These are phyloP conservation scores for Paxillus involutus DNA, from an alignment of 768 basidiomycete species.

Conservation along the genomic window DNA sequence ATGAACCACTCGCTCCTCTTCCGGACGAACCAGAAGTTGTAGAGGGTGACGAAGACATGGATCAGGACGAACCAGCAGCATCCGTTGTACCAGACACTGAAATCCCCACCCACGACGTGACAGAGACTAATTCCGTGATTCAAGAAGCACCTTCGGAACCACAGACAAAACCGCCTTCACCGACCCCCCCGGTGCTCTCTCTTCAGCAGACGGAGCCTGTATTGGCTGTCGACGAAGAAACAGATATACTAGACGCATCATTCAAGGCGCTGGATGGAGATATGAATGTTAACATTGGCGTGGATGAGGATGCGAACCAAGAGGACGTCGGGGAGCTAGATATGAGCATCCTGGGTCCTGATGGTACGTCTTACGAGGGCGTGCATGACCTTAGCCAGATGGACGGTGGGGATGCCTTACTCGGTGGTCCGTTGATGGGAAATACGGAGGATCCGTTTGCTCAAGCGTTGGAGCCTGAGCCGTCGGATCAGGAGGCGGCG, in stretches of 20 bases:
- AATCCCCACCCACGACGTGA: slow-evolving; percentile 33
- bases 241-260: slow-evolving; percentile 51
- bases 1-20: slow-evolving; percentile 79
- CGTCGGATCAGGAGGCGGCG: slow-evolving; percentile 10
- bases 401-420: slow-evolving; percentile 48
- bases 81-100: slow-evolving; percentile 42
- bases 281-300: slow-evolving; percentile 42
- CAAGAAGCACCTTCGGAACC: slow-evolving; percentile 46
- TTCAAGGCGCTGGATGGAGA: slow-evolving; percentile 53
- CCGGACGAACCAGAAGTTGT: slow-evolving; percentile 76
- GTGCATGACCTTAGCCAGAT: slow-evolving; percentile 58
- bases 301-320: slow-evolving; percentile 30
- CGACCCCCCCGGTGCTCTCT: slow-evolving; percentile 64
- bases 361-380: slow-evolving; percentile 57
- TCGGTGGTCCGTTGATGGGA: slow-evolving; percentile 64
- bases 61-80: slow-evolving; percentile 56
- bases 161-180: slow-evolving; percentile 64
- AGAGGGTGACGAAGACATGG: slow-evolving; percentile 75
- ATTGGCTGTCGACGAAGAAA: slow-evolving; percentile 37
- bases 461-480: slow-evolving; percentile 19
- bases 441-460: slow-evolving; percentile 61
- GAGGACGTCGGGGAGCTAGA: slow-evolving; percentile 53
- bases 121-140: slow-evolving; percentile 34
- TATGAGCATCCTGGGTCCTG: slow-evolving; percentile 63
- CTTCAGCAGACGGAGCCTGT: slow-evolving; percentile 46